phyloP scores from a whole-genome alignment of 2,329 filamentous ascomycete species.

The Cryphonectria naterciae region DNA sequence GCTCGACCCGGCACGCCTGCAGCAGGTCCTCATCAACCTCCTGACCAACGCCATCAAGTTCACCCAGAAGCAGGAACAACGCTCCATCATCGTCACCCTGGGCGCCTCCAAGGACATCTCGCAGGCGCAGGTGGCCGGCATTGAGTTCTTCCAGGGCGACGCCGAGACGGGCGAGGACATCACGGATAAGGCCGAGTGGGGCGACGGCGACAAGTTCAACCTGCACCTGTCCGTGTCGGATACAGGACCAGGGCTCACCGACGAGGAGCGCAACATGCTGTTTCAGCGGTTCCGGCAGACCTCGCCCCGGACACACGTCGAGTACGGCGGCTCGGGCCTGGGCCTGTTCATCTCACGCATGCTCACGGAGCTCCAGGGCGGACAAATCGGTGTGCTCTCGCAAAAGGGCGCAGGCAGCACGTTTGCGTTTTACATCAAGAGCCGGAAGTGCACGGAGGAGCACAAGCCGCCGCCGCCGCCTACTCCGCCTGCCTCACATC shows the following conservation, averaged over 20 bases:
- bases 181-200: conserved; percentile 68
- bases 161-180: conserved; percentile 49
- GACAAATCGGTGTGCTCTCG: conserved; percentile 74
- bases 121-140: conserved; percentile 44
- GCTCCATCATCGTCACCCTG: conserved; percentile 66
- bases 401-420: conserved; percentile 70
- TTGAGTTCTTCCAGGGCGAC: conserved; percentile 53
- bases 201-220: conserved; percentile 70
- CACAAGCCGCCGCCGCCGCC: neutral
- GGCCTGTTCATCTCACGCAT: conserved; percentile 79
- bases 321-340: conserved; percentile 79
- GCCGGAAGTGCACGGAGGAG: conserved; percentile 50
- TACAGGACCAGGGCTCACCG: conserved; percentile 71
- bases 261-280: conserved; percentile 72
- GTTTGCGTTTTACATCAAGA: conserved; percentile 77
- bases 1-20: conserved; percentile 73
- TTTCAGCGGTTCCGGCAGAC: conserved; percentile 83
- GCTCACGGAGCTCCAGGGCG: conserved; percentile 76
- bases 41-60: conserved; percentile 71
- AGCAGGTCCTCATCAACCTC: conserved; percentile 77
- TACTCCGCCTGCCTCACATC: neutral
- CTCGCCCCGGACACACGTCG: conserved; percentile 73
- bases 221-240: conserved; percentile 74
- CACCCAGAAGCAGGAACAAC: conserved; percentile 61
- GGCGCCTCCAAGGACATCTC: conserved; percentile 62